A percentile compares a stretch with the other conserved stretches of the same genome.
Conservation (phyloP, 306 rosid genomes). For the Castanospermum australe region DNA sequence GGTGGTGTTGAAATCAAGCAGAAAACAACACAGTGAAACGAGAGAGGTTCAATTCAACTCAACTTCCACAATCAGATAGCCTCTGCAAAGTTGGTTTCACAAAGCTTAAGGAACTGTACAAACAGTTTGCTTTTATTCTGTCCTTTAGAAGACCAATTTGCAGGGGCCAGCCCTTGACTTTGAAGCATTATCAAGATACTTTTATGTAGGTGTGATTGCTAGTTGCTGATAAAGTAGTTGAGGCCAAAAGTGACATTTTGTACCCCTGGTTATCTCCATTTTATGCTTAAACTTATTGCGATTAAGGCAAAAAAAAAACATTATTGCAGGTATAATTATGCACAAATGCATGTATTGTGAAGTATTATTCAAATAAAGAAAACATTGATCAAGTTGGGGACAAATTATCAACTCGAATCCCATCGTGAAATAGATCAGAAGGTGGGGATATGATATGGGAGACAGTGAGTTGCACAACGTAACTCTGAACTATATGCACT, state of each 20-base stretch:
- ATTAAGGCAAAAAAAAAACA: too few relatives aligned
- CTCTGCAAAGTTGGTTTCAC: not conserved
- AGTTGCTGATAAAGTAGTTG: not conserved
- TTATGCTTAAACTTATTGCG: too few relatives aligned
- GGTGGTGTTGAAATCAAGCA: not conserved
- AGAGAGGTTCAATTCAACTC: not conserved
- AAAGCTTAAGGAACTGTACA: not conserved
- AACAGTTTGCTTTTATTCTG: not conserved
- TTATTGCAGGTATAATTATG: not conserved
- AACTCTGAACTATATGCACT: too few relatives aligned
- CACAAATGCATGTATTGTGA: not conserved
- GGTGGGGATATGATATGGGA: too few relatives aligned
- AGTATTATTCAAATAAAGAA: not conserved
- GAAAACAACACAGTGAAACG: not conserved
- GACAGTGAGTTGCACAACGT: too few relatives aligned
- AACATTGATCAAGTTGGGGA: not conserved
- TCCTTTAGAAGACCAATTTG: not conserved
- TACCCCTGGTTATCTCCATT: not conserved
- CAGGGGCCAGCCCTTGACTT: not conserved
- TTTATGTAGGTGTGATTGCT: constrained; percentile 8
- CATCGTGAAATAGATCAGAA: too few relatives aligned
- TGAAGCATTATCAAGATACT: not conserved
- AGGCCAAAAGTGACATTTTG: not conserved
- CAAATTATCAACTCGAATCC: too few relatives aligned
- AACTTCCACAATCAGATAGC: not conserved